phyloP scores from a whole-genome alignment of 768 basidiomycete species.

The Macrocybe gigantea region DNA sequence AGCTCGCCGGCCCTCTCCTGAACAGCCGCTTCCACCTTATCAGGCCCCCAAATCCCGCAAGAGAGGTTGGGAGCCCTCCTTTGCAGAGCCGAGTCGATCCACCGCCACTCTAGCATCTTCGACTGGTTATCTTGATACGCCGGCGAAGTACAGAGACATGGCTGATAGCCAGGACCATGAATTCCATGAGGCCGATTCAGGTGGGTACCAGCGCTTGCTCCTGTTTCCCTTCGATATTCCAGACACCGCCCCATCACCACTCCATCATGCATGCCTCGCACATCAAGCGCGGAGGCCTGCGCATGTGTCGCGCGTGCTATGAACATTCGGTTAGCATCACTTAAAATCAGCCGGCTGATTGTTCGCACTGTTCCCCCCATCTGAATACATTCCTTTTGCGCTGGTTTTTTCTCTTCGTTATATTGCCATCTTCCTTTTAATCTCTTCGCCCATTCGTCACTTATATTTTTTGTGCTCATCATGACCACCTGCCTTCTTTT shows the following conservation, averaged over 20 bases:
- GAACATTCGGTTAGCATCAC: neutral
- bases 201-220: constrained; percentile 12
- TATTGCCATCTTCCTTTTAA: constrained; percentile 7
- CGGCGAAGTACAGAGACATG: constrained; percentile 54
- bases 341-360: neutral
- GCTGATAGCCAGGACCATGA: constrained; percentile 23
- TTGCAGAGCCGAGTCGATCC: constrained; percentile 48
- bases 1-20: no score
- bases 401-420: constrained; percentile 7
- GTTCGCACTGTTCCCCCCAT: neutral
- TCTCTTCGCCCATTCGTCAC: constrained; percentile 13
- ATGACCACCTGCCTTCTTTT: constrained; percentile 34
- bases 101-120: constrained; percentile 47
- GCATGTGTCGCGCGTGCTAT: no score
- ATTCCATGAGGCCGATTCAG: constrained; percentile 15
- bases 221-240: neutral
- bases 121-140: constrained; percentile 64
- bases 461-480: constrained; percentile 5
- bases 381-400: constrained; percentile 4
- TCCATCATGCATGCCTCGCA: constrained; percentile 1
- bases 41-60: constrained; percentile 10
- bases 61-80: constrained; percentile 67
- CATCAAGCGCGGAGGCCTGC: no score
- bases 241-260: constrained; percentile 1
- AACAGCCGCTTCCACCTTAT: neutral